Base-by-base conservation (phyloP, 2,329 filamentous ascomycete genomes). In the Aureobasidium pullulans region DNA sequence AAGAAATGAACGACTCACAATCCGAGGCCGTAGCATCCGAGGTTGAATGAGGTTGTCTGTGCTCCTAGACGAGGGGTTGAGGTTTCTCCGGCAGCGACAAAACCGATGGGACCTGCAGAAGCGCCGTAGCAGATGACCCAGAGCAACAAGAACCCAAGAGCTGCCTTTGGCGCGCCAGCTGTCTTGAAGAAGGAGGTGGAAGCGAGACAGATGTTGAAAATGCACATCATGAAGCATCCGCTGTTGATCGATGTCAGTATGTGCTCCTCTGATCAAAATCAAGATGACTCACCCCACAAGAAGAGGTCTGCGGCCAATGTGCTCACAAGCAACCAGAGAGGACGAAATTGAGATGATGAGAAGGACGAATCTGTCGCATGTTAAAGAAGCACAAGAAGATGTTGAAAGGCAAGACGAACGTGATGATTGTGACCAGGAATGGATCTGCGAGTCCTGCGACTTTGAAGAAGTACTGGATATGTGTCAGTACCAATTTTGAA, bases 311-410 rank as follows among this genome's bases (percentile, higher is more conserved):
- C 62, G 62, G 19, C 62, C 60, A 10, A 63, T 57, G 16, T 62
- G 56, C 34, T 62, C 62, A 56, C 62, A 63, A 9, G 60, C 62
- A 36, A 62, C 29, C 42, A 63, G 32, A 11, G 62, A 63, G 36
- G 52, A 58, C 19, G 56, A 63, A 37, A 63, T 63, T 13, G 62
- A 75, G 9, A 74, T 71, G 46, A 76, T 62, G 32, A 75, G 64
- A 19, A 76, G 67, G 15, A 54, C 50, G 29, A 54, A 54, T 28
- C 50, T 54, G 50, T 5, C 6, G 9, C 11, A 10, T 13, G 23
- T 54, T 13, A 43, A 23, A 3, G 19, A 3, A 19, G 10, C 10
- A 16, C 28, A 11, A 1, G 13, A 32, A 9, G 8, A 15, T 31
- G 29, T 3, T 4, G 6, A 28, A 13, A 16, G 32, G n/a, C 13